Base-by-base conservation (phyloP, 2,329 filamentous ascomycete genomes). In the Aspergillus sergii region DNA sequence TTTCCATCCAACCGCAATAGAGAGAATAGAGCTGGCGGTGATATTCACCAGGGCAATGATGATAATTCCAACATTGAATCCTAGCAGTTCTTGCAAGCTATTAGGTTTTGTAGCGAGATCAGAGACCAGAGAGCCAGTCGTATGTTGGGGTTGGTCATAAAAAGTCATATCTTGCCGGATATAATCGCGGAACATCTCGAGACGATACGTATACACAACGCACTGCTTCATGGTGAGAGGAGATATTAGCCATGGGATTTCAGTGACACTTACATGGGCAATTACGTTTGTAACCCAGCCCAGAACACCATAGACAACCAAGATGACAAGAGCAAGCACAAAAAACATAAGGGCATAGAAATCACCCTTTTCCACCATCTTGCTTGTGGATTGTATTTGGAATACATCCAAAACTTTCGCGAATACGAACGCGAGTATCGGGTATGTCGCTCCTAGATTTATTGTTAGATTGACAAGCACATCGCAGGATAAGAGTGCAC, bases 1-100 rank as follows among this genome's bases (percentile, higher is more conserved):
- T 62, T 84, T 85, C 81, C 81, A 86, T 0, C 82, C 82, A 46
- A 76, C 76, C 0, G 72, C 76, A 7, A 86, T 75, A 7, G 79
- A 81, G 3, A 86, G 72, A 8, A 82, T 73, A 23, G 78, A 78
- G 65, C 79, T 81, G 0, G 81, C 78, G 1, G 83, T 12, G 1
- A 85, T 66, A 48, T 82, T 85, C 59, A 83, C 74, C 3, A 82
- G 56, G 56, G 81, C 79, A 66, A 82, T 78, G 34, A 82, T 62
- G n/a, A 86, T 78, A 4, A 85, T 70, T 1, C 77, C 75, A 6
- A 84, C 58, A 62, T 85, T 86, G 58, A 81, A 78, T 0, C 80
- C 80, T 10, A 85, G 69, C 0, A 86, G 73, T 60, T 85, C 83
- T 56, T 84, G 79, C 1, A 86, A 59, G 21, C 66, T 57, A 8